Base-by-base conservation (phyloP, 2,329 filamentous ascomycete species). In the Truncatella angustata region DNA sequence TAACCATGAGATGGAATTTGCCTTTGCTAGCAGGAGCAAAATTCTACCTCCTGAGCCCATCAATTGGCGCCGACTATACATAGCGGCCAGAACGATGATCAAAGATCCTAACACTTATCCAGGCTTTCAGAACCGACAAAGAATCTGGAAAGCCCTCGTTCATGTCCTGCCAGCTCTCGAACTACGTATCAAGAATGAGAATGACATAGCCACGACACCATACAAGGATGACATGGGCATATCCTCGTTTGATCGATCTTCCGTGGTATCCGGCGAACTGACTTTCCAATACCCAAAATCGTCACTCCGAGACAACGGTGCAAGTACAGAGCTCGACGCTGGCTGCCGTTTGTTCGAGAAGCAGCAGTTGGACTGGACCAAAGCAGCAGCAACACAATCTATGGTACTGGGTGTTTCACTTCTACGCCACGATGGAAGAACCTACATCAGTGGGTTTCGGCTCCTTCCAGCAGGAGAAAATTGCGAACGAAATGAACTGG, bases 51-150 rank as follows among this genome's bases (percentile, higher is more conserved):
- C 48, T 23, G 50, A 50, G 16, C 55, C 54, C 10, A 43, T 40
- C 21, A 48, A 60, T 21, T 62, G 59, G 60, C 58, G 59, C 16
- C 30, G 50, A 18, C 21, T 61, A 2, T 61, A 62, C 39, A 30
- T 56, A 20, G 54, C 51, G 28, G 52, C 51, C 20, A 55, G 50
- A 36, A 44, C 47, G n/a, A 56, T 54, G 39, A 46, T 59, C 24
- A 59, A n/a, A 21, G 16, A 40, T 11, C 51, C 51, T 5, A 49
- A 52, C 5, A 30, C 45, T 4, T 57, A 56, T 37, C 53, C 52
- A 11, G 60, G 60, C 4, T 54, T 60, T 24, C 53, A 46, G 43
- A 61, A 61, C 43, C 53, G 60, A 28, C 40, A 47, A 16, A 53
- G 57, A 14, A 55, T 60, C 11, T 62, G 58, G 55, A 23, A 52